Base-by-base conservation (phyloP, 2,329 filamentous ascomycete genomes). In the Ophiostoma montium region DNA sequence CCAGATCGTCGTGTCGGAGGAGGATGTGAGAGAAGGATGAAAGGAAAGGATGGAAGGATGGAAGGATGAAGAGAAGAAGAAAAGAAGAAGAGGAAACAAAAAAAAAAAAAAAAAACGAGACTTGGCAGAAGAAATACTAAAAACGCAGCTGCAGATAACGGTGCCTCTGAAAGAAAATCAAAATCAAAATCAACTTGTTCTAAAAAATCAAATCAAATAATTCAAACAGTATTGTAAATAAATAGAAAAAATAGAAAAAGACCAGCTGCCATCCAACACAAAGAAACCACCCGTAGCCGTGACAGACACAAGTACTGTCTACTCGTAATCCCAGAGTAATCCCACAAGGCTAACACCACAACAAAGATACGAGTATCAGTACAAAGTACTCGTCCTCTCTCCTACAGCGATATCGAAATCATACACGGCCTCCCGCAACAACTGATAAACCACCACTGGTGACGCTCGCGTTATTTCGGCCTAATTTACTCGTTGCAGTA, bases 401-500 rank as follows among this genome's bases (percentile, higher is more conserved):
- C n/a, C n/a, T n/a, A 39, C 36, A 39, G 23, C 21, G 36, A 39
- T 16, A 16, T n/a, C 15, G 35, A 35, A 15, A n/a, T n/a, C n/a
- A n/a, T n/a, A n/a, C n/a, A n/a, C n/a, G n/a, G n/a, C n/a, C n/a
- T n/a, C n/a, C n/a, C n/a, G n/a, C n/a, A n/a, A n/a, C n/a, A n/a
- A 35, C 13, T 4, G 15, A n/a, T 35, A 13, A 11, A 35, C 12
- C n/a, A n/a, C n/a, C n/a, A n/a, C 11, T 35, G 32, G 32, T 12
- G 12, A 43, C 19, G 23, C 23, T 43, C 42, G 42, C 42, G 30
- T 33, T 44, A 44, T 44, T 43, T 33, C 42, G 42, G 42, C 27
- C 42, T 21, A 44, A 44, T 44, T 44, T 44, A 44, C 42, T 44
- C 42, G 42, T 44, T 44, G 42, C 42, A 44, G 42, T 44, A 44